Evolutionary conservation across 768 basidiomycete genomes (phyloP).

Genomic region (Boletus sp.): DNA sequence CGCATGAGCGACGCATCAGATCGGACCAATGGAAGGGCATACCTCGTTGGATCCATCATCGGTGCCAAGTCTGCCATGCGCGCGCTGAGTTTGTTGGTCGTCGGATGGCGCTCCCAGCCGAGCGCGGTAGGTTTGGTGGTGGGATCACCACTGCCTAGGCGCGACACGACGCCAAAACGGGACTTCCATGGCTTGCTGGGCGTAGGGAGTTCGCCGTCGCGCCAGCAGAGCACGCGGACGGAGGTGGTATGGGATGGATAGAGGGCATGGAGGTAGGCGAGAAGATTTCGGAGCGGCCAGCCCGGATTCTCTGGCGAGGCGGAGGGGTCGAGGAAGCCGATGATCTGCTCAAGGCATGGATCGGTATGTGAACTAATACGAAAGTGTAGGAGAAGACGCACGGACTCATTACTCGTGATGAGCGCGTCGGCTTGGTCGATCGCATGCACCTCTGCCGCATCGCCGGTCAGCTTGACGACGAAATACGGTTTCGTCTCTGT

Average conservation of each 20-base stretch:
- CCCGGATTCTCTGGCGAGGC: constrained; percentile 72
- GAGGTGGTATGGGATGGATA: constrained; percentile 49
- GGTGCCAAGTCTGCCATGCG: constrained; percentile 88
- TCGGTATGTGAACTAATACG: constrained; percentile 15
- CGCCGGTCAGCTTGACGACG: constrained; percentile 47
- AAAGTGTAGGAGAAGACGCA: constrained; percentile 29
- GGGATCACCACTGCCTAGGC: constrained; percentile 16
- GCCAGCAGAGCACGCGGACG: constrained; percentile 74
- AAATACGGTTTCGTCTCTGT: constrained; percentile 54
- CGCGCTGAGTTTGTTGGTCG: constrained; percentile 80
- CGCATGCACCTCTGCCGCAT: constrained; percentile 42
- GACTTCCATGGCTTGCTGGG: constrained; percentile 54
- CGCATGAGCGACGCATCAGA: background rate
- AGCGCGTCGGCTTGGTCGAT: constrained; percentile 60
- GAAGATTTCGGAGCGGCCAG: constrained; percentile 92
- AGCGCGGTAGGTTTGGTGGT: constrained; percentile 58
- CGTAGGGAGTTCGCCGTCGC: constrained; percentile 55
- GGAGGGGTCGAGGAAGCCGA: constrained; percentile 86
- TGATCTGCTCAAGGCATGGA: constrained; percentile 33
- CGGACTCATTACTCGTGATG: constrained; percentile 47
- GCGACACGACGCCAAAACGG: constrained; percentile 52
- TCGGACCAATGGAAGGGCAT: background rate
- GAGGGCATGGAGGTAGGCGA: constrained; percentile 70
- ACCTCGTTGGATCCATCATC: constrained; percentile 94
- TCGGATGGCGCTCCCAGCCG: constrained; percentile 92